phyloP scores from a whole-genome alignment of 306 rosid species.

The Comarum palustre region DNA sequence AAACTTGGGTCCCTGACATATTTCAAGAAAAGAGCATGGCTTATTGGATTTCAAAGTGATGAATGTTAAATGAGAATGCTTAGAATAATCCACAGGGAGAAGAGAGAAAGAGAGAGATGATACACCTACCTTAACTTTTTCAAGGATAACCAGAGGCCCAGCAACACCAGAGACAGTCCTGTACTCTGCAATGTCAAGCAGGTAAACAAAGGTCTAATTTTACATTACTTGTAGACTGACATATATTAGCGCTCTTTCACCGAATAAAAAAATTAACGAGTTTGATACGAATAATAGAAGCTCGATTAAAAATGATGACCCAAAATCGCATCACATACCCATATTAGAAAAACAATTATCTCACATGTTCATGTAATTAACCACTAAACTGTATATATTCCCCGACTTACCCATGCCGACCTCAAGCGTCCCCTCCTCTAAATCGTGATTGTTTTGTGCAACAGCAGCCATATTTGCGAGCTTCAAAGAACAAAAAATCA shows the following conservation, averaged over 20 bases:
- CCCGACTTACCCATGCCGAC: conserved; percentile 83
- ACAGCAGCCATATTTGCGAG: conserved; percentile 66
- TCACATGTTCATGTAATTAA: background rate
- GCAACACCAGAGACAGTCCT: conserved; percentile 99
- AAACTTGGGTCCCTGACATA: conserved; percentile 87
- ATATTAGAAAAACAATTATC: background rate
- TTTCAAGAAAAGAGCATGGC: conserved; percentile 22
- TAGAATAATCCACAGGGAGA: conserved; percentile 5
- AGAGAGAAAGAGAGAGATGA: conserved; percentile 7
- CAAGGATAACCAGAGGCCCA: conserved; percentile 97
- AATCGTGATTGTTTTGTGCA: conserved; percentile 47
- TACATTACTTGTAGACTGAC: background rate
- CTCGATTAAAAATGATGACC: background rate
- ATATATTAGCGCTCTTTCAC: background rate
- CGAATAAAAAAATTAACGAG: background rate
- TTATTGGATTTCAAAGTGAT: conserved; percentile 1
- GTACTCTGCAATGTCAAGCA: conserved; percentile 62
- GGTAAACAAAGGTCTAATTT: conserved; percentile 7
- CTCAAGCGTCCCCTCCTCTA: conserved; percentile 80
- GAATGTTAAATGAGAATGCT: conserved; percentile 13
- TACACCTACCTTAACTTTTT: conserved; percentile 82
- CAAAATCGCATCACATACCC: background rate
- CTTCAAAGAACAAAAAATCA: conserved; percentile 17
- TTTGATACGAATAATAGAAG: background rate
- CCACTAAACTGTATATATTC: background rate